Percentiles rank a stretch among this genome's conserved stretches.
Conservation (phyloP, 2,329 filamentous ascomycete genomes). For the Sclerotinia trifoliorum region DNA sequence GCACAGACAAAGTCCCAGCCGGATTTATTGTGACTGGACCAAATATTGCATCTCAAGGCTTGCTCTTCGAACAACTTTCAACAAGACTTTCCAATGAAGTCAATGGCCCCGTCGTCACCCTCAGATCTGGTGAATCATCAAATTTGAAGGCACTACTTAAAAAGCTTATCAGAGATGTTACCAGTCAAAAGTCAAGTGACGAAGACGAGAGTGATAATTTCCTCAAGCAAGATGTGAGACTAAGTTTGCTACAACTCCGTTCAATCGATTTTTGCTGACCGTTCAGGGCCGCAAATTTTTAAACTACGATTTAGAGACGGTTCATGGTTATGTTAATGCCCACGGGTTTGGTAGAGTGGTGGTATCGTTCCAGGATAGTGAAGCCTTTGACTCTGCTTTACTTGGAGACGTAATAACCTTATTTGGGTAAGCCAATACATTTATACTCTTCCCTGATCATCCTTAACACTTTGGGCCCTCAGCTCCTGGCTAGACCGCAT, state of each 20-base stretch:
- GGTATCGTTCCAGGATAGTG: constrained; percentile 76
- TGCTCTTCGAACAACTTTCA: constrained; percentile 70
- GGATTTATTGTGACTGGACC: constrained; percentile 76
- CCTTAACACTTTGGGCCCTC: constrained; percentile 20
- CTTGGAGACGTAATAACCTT: constrained; percentile 69
- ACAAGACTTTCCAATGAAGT: constrained; percentile 51
- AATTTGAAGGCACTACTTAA: constrained; percentile 74
- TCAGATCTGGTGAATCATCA: constrained; percentile 69
- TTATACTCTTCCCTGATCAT: not conserved
- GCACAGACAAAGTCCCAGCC: constrained; percentile 49
- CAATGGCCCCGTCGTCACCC: constrained; percentile 58
- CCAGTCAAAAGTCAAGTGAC: constrained; percentile 46
- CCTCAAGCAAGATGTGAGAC: constrained; percentile 49
- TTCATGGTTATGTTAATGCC: constrained; percentile 58
- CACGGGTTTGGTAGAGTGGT: constrained; percentile 60
- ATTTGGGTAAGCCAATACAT: constrained; percentile 54
- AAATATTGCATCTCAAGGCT: constrained; percentile 71
- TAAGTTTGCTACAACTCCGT: not conserved
- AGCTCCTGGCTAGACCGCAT: constrained; percentile 72
- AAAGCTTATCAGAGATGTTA: constrained; percentile 68
- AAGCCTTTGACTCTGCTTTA: constrained; percentile 73
- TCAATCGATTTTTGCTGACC: constrained; percentile 21
- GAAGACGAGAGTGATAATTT: constrained; percentile 54
- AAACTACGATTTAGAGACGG: constrained; percentile 74
- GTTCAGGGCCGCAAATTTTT: constrained; percentile 62